Base-by-base conservation (phyloP, 2,329 filamentous ascomycete genomes). In the Colletotrichum plurivorum region DNA sequence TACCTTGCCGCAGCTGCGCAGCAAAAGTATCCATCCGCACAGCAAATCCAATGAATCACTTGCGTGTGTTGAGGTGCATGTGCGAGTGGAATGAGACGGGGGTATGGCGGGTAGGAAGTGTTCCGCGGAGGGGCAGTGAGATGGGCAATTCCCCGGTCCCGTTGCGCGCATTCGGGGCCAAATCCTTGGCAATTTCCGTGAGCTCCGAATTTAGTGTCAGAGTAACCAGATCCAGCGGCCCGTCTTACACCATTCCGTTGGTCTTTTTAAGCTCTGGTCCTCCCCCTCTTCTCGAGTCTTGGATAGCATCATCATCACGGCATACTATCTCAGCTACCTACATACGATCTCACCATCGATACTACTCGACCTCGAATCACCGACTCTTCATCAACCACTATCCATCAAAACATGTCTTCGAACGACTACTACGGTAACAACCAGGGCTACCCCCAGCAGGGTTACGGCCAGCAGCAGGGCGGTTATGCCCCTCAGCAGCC, bases 371-470 rank as follows among this genome's bases (percentile, higher is more conserved):
- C 16, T 18, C 20, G 7, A 18, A 46, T 4, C 43, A 52, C 8
- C 39, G 49, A 27, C 5, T 12, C 5, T 13, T 5, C 0, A 13
- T 0, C 48, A 31, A 55, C 9, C 27, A 16, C 25, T 12, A 48
- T 5, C 10, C 2, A 16, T 54, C 18, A 49, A 62, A 73, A 2
- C 31, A 82, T 83, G 81, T 81, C 81, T 10, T 73, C 76, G 52
- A 74, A 79, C 63, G 79, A 81, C 49, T 82, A 81, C 71, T 83
- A 82, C 76, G 78, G 78, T 70, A 74, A 73, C 62, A 74, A 74
- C 20, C 67, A 73, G 52, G 49, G 48, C 51, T 73, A 75, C 58
- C 13, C 41, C 36, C 18, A 52, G 63, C 64, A 71, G 43, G 72
- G 72, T 36, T 70, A 76, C 46, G 66, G 62, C 51, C 76, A 74